These are phyloP conservation scores for Acanthochlamys bracteata DNA, from an alignment of 106 monocot genomes.

Conservation along the genomic window DNA sequence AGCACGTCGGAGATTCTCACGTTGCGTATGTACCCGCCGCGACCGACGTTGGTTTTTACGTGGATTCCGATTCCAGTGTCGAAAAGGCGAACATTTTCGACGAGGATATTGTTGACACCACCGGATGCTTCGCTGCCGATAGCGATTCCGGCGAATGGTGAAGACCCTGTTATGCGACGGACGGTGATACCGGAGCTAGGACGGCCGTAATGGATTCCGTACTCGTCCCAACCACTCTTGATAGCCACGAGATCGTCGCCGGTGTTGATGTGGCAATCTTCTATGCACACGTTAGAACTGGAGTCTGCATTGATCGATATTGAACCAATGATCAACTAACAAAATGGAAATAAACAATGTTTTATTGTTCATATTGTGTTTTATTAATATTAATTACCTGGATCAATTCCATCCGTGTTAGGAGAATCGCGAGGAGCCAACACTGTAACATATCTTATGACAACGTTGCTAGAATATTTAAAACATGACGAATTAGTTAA, in stretches of 20 bases:
- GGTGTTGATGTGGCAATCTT: constrained; percentile 54
- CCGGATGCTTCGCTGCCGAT: constrained; percentile 60
- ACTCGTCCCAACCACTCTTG: constrained; percentile 78
- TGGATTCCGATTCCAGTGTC: constrained; percentile 57
- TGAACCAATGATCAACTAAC: no score
- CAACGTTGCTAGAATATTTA: constrained; percentile 28
- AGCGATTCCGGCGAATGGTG: constrained; percentile 41
- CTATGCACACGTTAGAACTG: constrained; percentile 56
- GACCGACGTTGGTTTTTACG: constrained; percentile 48
- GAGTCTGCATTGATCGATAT: constrained; percentile 31
- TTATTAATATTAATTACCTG: constrained; percentile 17
- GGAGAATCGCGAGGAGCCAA: constrained; percentile 45
- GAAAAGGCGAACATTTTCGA: constrained; percentile 32
- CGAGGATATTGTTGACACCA: constrained; percentile 33
- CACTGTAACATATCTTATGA: constrained; percentile 28
- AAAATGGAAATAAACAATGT: no score
- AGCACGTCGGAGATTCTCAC: constrained; percentile 31
- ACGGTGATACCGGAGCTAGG: constrained; percentile 42
- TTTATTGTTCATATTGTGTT: no score
- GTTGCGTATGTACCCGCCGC: constrained; percentile 59
- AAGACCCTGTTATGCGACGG: constrained; percentile 33
- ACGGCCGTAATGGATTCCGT: constrained; percentile 49
- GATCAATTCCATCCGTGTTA: constrained; percentile 51
- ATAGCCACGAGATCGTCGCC: constrained; percentile 52
- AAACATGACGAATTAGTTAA: neutral